These are phyloP conservation scores for Suillus occidentalis DNA, from an alignment of 768 basidiomycete species.

Conservation along the genomic window DNA sequence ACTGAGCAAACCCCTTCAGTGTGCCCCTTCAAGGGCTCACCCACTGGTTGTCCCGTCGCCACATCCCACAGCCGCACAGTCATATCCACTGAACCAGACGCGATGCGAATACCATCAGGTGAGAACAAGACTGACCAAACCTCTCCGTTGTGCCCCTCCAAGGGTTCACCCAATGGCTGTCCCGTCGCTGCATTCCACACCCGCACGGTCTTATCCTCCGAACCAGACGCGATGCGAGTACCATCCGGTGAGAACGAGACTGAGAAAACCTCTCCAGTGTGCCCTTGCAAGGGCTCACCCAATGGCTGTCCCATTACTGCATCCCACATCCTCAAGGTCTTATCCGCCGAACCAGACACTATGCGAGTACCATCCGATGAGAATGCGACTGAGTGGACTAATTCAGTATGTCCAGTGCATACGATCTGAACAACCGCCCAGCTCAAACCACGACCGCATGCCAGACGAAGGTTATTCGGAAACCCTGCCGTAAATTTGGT, in stretches of 20 bases:
- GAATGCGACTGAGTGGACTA: neutral
- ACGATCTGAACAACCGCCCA: neutral
- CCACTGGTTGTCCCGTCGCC: too few species aligned
- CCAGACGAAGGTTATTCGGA: neutral
- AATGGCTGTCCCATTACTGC: neutral
- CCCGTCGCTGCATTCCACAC: too few species aligned
- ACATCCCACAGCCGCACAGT: too few species aligned
- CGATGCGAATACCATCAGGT: too few species aligned
- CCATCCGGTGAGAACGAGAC: conserved; percentile 7
- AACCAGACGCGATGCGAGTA: too few species aligned
- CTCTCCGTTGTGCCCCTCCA: too few species aligned
- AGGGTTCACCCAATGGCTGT: too few species aligned
- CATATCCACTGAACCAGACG: too few species aligned
- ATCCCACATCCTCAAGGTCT: neutral
- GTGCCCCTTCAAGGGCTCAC: too few species aligned
- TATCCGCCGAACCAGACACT: too few species aligned
- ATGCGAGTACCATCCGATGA: neutral
- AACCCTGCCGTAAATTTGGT: neutral
- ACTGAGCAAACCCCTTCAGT: neutral
- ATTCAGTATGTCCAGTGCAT: neutral
- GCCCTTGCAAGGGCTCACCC: conserved; percentile 10
- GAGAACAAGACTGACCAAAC: too few species aligned
- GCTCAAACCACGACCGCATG: neutral
- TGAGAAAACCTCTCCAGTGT: conserved; percentile 10
- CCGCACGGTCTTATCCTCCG: too few species aligned